Evolutionary conservation across 345 rosid species (phyloP).

Genomic region (Camelina neglecta): DNA sequence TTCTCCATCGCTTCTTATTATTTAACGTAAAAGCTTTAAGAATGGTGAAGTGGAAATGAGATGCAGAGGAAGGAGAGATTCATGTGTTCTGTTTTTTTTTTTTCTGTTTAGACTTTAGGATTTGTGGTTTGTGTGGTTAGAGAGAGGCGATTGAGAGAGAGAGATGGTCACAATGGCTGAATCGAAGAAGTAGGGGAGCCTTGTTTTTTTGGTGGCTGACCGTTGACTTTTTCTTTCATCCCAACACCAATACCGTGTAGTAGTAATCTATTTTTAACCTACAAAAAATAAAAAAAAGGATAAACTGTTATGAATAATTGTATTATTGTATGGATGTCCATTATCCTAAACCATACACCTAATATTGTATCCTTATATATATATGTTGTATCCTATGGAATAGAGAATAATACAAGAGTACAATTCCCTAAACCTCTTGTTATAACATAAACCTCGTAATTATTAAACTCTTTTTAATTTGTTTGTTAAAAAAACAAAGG

Average conservation of each 20-base stretch:
- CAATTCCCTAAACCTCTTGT: too few species aligned
- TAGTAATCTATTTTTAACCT: constrained; percentile 35
- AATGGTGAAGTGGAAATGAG: constrained; percentile 35
- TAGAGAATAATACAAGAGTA: too few species aligned
- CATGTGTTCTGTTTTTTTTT: constrained; percentile 41
- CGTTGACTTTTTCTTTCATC: constrained; percentile 40
- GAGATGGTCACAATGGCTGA: constrained; percentile 32
- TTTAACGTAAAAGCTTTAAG: constrained; percentile 34
- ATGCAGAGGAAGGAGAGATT: constrained; percentile 39
- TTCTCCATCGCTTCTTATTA: constrained; percentile 36
- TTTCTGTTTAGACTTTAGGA: constrained; percentile 33
- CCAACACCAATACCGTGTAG: constrained; percentile 21
- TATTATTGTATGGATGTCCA: too few species aligned
- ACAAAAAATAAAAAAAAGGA: fast-evolving
- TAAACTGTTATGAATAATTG: too few species aligned
- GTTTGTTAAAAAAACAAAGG: neutral
- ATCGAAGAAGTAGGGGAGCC: constrained; percentile 47
- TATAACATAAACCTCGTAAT: constrained; percentile 33
- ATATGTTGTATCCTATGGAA: too few species aligned
- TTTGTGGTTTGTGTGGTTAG: constrained; percentile 40
- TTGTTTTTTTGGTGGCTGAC: constrained; percentile 33
- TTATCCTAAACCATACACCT: too few species aligned
- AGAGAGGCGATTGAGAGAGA: constrained; percentile 32
- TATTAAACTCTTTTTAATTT: neutral
- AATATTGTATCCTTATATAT: too few species aligned